Evolutionary conservation across 495 filamentous ascomycete species (phyloP).

Genomic region (Aspergillus cavernicola): DNA sequence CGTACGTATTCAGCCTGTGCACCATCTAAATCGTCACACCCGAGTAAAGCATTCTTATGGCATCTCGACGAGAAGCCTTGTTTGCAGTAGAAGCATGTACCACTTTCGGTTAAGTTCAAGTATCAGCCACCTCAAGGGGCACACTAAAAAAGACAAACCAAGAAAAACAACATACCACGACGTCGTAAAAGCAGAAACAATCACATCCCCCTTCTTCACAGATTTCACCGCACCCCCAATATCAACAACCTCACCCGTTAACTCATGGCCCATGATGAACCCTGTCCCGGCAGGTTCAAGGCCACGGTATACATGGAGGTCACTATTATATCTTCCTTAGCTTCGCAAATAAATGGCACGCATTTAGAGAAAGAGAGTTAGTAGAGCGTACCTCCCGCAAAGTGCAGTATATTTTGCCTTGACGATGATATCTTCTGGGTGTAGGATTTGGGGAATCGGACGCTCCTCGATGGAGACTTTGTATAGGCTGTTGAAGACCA

Average conservation of each 20-base stretch:
- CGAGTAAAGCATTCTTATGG: conserved; percentile 69
- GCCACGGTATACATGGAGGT: conserved; percentile 87
- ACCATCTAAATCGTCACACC: conserved; percentile 70
- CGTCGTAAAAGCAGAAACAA: conserved; percentile 81
- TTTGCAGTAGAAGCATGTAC: conserved; percentile 87
- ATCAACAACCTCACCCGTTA: conserved; percentile 71
- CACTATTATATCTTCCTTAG: conserved; percentile 51
- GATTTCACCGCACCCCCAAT: conserved; percentile 64
- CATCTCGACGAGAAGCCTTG: conserved; percentile 81
- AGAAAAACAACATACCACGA: conserved; percentile 62
- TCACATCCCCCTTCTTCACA: conserved; percentile 69
- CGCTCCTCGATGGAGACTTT: conserved; percentile 47
- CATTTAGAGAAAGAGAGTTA: background rate
- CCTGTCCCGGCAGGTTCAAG: conserved; percentile 61
- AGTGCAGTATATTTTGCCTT: conserved; percentile 83
- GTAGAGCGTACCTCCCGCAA: conserved; percentile 68
- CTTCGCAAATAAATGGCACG: too few species aligned
- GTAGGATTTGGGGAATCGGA: conserved; percentile 56
- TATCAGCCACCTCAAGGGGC: background rate
- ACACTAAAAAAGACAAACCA: background rate
- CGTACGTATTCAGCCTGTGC: conserved; percentile 81
- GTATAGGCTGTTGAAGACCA: conserved; percentile 47
- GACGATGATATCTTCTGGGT: conserved; percentile 74
- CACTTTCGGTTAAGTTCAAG: conserved; percentile 37
- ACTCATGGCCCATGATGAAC: conserved; percentile 72